phyloP scores from a whole-genome alignment of 257 asterid species.

The Perilla frutescens region DNA sequence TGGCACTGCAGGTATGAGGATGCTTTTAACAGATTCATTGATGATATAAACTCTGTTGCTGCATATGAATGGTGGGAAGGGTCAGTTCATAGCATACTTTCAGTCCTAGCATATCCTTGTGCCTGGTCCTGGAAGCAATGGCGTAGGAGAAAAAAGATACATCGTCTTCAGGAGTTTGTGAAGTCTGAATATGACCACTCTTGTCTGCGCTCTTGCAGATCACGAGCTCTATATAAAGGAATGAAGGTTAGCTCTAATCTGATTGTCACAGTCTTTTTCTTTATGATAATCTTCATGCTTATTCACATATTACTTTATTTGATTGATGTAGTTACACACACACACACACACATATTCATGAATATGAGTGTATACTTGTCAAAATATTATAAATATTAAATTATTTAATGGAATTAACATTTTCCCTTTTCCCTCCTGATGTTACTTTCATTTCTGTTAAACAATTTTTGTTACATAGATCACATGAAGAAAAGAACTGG shows the following conservation, averaged over 20 bases:
- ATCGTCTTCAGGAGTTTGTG: slow-evolving; percentile 88
- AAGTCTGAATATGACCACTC: slow-evolving; percentile 96
- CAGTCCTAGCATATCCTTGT: slow-evolving; percentile 91
- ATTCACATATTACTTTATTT: not conserved
- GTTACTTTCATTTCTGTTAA: too few species aligned
- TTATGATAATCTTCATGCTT: slow-evolving; percentile 12
- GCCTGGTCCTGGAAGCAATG: slow-evolving; percentile 99
- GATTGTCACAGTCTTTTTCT: slow-evolving; percentile 31
- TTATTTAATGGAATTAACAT: not conserved
- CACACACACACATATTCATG: too few species aligned
- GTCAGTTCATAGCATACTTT: slow-evolving; percentile 92
- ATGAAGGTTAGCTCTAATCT: slow-evolving; percentile 73
- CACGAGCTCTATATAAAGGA: slow-evolving; percentile 96
- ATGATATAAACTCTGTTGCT: slow-evolving; percentile 89
- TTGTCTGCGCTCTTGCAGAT: slow-evolving; percentile 91
- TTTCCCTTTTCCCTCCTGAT: not conserved
- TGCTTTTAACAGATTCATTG: slow-evolving; percentile 95
- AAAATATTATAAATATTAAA: not conserved
- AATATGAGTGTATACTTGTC: not conserved
- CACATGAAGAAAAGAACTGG: slow-evolving; percentile 14
- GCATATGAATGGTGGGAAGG: slow-evolving; percentile 99
- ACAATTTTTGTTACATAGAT: not conserved
- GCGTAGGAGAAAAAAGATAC: slow-evolving; percentile 92
- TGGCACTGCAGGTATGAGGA: slow-evolving; percentile 81
- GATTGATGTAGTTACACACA: not conserved